Base-by-base conservation (phyloP, 73 alveolate species). In the Paramecium bursaria region DNA sequence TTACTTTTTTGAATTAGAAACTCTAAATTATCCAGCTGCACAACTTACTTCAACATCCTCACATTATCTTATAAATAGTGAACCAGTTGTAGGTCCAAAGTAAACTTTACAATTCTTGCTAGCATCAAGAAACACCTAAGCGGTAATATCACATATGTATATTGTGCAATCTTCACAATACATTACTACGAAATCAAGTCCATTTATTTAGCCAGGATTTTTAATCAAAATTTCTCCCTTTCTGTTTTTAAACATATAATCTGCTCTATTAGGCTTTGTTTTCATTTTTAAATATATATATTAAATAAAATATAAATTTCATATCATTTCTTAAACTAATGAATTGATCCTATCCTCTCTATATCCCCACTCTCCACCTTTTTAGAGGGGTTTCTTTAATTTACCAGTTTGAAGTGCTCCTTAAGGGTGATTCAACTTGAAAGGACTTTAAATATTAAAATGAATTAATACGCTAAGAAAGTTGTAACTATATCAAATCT, bases 311-410 rank as follows among this genome's bases (percentile, higher is more conserved):
- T 11, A 48, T 9, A 67, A 21, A 67, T 39, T 30, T 79, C 89
- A 95, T 48, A 93, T 87, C 99, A 95, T 95, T 33, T 91, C 89
- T 86, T 87, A 79, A 76, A 93, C 95, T 54, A 95, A 87, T 49
- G 80, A 87, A 82, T 95, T 95, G 87, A 95, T 95, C 85, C 79
- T 93, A 80, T 89, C 95, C 80, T 95, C 99, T 88, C 99, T 95
- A 91, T 95, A 91, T 50, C 99, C 99, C 95, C 95, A 95, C 87
- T 87, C 97, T 33, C 99, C 99, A 0, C 96, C 94, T 44, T 73
- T 79, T 42, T 39, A 4, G 26, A 33, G 46, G 14, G 89, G 89
- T n/a, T 79, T 79, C 19, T 53, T 73, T 9, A 79, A 39, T 21
- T 44, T 79, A 21, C 57, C 57, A 61, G 60, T 53, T 21, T 79